Evolutionary conservation across 176 grass and related monocot species (phyloP), one percentile per base, ranked within the genome.

Genomic region (Paspalum vaginatum): DNA sequence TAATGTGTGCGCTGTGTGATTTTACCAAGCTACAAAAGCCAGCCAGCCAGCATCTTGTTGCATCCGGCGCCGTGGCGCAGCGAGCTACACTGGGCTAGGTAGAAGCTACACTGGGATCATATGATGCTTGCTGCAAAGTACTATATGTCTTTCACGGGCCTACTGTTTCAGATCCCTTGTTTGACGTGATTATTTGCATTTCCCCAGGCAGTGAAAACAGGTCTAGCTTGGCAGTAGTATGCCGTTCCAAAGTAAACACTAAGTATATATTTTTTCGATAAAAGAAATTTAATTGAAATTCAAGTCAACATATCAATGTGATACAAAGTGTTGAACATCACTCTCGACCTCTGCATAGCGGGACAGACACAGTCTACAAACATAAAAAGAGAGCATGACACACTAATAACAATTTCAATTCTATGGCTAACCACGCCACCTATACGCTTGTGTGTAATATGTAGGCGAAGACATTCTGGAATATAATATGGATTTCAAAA

Each of bases 91-190:
- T 32, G 32, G 32, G 61, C 51, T 15, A 59, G n/a, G 16, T 45
- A 5, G 32, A 32, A 48, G 21, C 67, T 70, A 22, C 4, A 68
- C 45, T 82, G 32, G 57, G 45, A 45, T 74, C 32, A 25, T 65
- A 69, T 64, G 69, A 83, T 52, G 32, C 62, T 51, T 83, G 20
- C 80, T 64, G 80, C 62, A 26, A 72, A 63, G 6, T 27, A 61
- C 25, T 11, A 68, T 18, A 62, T 63, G 37, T 20, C 32, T 74
- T 43, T 65, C 80, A 74, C 80, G 54, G 38, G 80, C 32, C 15
- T 14, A 44, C 50, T 80, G 65, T 54, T 3, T 65, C 11, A 8
- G 2, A 8, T 54, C 12, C 20, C 43, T 59, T 73, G 9, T 51
- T 63, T 53, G 57, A 73, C 71, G 27, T 67, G 62, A 55, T 55